phyloP scores from a whole-genome alignment of 768 basidiomycete genomes.

The Sarcodon aspratus region DNA sequence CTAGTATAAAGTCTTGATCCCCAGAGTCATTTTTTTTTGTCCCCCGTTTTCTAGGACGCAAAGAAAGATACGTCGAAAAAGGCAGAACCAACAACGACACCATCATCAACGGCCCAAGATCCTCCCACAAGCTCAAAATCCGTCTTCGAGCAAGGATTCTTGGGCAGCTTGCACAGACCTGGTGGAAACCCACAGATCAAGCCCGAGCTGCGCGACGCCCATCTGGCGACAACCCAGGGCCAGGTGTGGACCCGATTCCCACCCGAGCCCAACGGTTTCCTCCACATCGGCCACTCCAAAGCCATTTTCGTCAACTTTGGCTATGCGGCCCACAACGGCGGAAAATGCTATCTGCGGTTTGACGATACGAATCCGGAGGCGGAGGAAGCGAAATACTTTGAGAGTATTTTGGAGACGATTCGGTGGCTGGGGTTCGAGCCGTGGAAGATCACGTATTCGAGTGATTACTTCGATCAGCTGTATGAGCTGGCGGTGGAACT shows the following conservation, averaged over 20 bases:
- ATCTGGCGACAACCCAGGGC: constrained; percentile 71
- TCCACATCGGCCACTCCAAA: constrained; percentile 96
- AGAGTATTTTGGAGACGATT: constrained; percentile 90
- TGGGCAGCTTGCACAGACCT: constrained; percentile 84
- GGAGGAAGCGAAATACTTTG: constrained; percentile 93
- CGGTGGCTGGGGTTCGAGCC: constrained; percentile 98
- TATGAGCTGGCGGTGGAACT: constrained; percentile 83
- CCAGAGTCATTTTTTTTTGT: neutral
- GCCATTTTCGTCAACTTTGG: constrained; percentile 98
- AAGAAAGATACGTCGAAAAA: constrained; percentile 32
- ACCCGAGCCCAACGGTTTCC: constrained; percentile 94
- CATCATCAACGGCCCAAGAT: constrained; percentile 11
- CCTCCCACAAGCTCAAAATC: constrained; percentile 28
- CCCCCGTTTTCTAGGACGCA: constrained; percentile 36
- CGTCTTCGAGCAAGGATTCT: constrained; percentile 92
- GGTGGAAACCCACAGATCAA: constrained; percentile 88
- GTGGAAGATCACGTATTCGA: constrained; percentile 98
- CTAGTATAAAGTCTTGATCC: neutral
- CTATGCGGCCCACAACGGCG: constrained; percentile 91
- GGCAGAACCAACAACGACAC: constrained; percentile 23
- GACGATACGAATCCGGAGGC: constrained; percentile 99
- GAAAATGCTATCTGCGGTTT: constrained; percentile 87
- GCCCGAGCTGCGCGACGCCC: constrained; percentile 65
- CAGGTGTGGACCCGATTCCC: constrained; percentile 94
- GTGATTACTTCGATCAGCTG: constrained; percentile 86